Evolutionary conservation across 768 basidiomycete species (phyloP), one percentile per base, ranked within the genome.

Genomic region (Leucocoprinus leucothites): DNA sequence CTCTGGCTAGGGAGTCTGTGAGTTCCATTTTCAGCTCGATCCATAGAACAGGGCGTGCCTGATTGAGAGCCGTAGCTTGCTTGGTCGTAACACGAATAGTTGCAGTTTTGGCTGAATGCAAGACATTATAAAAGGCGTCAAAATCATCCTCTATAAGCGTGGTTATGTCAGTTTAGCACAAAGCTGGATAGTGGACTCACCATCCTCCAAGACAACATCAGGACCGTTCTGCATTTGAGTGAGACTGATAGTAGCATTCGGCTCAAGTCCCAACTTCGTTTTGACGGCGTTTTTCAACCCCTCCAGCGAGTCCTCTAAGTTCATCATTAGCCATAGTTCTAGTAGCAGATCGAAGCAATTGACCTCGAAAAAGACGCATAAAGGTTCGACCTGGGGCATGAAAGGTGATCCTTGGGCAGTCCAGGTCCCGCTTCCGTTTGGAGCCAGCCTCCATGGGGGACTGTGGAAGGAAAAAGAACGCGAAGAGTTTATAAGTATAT

Each of bases 191-290:
- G 16, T 34, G 18, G 14, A 66, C 75, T 58, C 61, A 89, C 91
- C 87, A 64, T 92, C 89, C 34, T 89, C 89, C n/a, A 93, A 74
- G 64, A 87, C 87, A 21, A 91, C 77, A 13, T 66, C 64, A 55
- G 70, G 71, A 7, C 73, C 79, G 19, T 75, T 75, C 31, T 85
- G 78, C 45, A 88, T 61, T 60, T 89, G 89, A 19, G 71, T 62
- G 22, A 82, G 69, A 7, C 65, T 60, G 21, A 81, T 61, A 7
- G 63, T 55, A 4, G 71, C 62, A 43, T 73, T 69, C 0, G 65
- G 54, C 18, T 71, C 58, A 1, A 91, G 71, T 2, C 74, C 73
- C 18, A 92, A 74, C 67, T 91, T 92, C 57, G 70, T 77, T 43
- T 82, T 74, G 24, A 88, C 82, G 3, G 81, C 77, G 25, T 74